Percentiles rank a stretch among this genome's conserved stretches.
phyloP scores from a whole-genome alignment of 805 yeast species.

The Yamadazyma endophytica region DNA sequence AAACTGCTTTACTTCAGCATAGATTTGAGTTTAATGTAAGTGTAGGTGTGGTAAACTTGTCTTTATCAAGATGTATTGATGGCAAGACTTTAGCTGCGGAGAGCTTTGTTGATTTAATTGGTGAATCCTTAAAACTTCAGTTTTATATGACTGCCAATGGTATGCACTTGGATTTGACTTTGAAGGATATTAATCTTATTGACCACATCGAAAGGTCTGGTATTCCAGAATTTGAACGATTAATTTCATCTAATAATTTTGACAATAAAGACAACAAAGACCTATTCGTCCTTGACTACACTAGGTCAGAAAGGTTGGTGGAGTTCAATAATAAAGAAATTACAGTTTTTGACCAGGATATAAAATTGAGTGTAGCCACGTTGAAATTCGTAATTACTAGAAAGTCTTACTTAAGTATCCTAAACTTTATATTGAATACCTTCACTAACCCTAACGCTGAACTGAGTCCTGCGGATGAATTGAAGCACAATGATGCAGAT shows the following conservation, averaged over 20 bases:
- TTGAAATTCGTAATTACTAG: constrained; percentile 72
- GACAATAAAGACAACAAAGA: constrained; percentile 23
- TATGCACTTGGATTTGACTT: constrained; percentile 60
- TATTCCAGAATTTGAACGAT: constrained; percentile 57
- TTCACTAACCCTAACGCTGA: constrained; percentile 79
- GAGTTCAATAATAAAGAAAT: constrained; percentile 49
- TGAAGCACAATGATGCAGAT: constrained; percentile 62
- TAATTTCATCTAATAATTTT: constrained; percentile 64
- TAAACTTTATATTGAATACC: constrained; percentile 80
- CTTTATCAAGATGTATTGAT: constrained; percentile 65
- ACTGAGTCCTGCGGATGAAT: constrained; percentile 61
- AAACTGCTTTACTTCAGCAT: constrained; percentile 45
- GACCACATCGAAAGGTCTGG: constrained; percentile 69
- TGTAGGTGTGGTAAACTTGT: constrained; percentile 58
- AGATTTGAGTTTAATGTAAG: constrained; percentile 68
- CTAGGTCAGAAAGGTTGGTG: constrained; percentile 57
- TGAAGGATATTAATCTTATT: constrained; percentile 64
- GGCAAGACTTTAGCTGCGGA: constrained; percentile 57
- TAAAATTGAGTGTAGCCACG: constrained; percentile 71
- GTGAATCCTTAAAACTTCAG: constrained; percentile 59
- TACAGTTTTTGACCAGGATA: constrained; percentile 73
- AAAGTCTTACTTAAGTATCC: constrained; percentile 68
- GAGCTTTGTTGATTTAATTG: constrained; percentile 66
- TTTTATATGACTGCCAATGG: constrained; percentile 56
- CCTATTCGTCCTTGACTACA: constrained; percentile 57